Conservation (phyloP, 768 basidiomycete species). For the Pisolithus orientalis region DNA sequence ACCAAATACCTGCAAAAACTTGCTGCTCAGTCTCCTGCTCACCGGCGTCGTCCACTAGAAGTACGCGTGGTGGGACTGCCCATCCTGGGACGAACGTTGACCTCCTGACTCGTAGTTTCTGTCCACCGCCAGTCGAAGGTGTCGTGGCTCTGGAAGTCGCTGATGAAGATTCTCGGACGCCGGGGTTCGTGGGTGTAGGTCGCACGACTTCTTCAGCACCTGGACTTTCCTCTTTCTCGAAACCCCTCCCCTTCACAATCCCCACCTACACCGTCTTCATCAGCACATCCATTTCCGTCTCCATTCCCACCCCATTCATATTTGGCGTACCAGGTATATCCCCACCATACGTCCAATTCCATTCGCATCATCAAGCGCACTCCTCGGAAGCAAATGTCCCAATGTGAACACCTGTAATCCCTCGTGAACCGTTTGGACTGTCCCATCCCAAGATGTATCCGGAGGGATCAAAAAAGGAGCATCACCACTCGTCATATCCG, state of each 20-base stretch:
- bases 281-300: slow-evolving; percentile 12
- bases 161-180: slow-evolving; percentile 9
- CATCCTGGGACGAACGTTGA: slow-evolving; percentile 84
- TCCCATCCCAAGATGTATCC: slow-evolving; percentile 20
- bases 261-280: slow-evolving; percentile 13
- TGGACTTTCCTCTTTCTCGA: slow-evolving; percentile 20
- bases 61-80: slow-evolving; percentile 85
- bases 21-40: slow-evolving; percentile 79
- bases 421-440: slow-evolving; percentile 21
- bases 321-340: no score
- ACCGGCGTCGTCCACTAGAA: slow-evolving; percentile 96
- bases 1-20: slow-evolving; percentile 95
- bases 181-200: slow-evolving; percentile 29
- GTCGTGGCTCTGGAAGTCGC: slow-evolving; percentile 10
- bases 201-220: slow-evolving; percentile 35
- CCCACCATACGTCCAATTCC: no score
- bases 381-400: no score
- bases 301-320: background rate
- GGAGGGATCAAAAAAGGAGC: slow-evolving; percentile 24
- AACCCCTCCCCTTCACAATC: slow-evolving; percentile 17
- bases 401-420: no score
- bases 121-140: slow-evolving; percentile 12
- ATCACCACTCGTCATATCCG: slow-evolving; percentile 20
- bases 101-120: slow-evolving; percentile 61
- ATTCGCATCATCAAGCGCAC: no score